Conservation (phyloP, 2,329 filamentous ascomycete species). For the Cryphonectria japonica region DNA sequence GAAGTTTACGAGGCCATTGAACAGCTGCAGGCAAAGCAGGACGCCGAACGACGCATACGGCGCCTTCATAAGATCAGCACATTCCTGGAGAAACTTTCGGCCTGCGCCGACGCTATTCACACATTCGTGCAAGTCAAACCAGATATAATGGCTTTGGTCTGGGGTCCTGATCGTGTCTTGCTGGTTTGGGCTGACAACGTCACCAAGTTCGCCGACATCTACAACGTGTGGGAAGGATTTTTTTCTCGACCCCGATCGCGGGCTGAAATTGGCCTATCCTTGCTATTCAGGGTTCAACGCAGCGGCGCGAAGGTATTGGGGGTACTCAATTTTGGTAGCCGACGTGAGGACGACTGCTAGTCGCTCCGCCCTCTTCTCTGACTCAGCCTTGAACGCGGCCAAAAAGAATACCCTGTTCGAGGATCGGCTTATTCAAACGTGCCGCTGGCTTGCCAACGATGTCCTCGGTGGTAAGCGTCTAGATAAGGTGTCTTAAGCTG, state of each 20-base stretch:
- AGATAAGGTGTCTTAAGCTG: background rate
- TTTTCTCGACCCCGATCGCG: slow-evolving; percentile 8
- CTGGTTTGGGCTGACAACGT: too few relatives aligned
- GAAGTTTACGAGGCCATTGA: too few relatives aligned
- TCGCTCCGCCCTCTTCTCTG: slow-evolving; percentile 12
- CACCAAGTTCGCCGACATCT: slow-evolving; percentile 1
- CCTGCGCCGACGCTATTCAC: too few relatives aligned
- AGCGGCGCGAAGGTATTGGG: background rate
- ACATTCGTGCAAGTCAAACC: too few relatives aligned
- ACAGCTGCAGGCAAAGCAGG: too few relatives aligned
- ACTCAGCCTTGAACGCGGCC: background rate
- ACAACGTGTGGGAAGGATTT: slow-evolving; percentile 16
- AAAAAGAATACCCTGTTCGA: slow-evolving; percentile 10
- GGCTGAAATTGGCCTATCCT: background rate
- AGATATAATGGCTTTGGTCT: too few relatives aligned
- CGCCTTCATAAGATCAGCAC: too few relatives aligned
- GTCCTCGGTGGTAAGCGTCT: slow-evolving; percentile 10
- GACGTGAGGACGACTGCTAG: too few relatives aligned
- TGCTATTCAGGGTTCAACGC: background rate
- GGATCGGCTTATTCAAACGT: slow-evolving; percentile 13
- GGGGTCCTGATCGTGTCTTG: too few relatives aligned
- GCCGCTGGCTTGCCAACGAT: slow-evolving; percentile 4
- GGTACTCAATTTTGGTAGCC: too few relatives aligned
- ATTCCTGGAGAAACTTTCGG: too few relatives aligned
- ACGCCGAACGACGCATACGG: too few relatives aligned